Evolutionary conservation across 1,284 basidiomycete genomes (phyloP).

Genomic region (Pyrrhoderma lamaoense): DNA sequence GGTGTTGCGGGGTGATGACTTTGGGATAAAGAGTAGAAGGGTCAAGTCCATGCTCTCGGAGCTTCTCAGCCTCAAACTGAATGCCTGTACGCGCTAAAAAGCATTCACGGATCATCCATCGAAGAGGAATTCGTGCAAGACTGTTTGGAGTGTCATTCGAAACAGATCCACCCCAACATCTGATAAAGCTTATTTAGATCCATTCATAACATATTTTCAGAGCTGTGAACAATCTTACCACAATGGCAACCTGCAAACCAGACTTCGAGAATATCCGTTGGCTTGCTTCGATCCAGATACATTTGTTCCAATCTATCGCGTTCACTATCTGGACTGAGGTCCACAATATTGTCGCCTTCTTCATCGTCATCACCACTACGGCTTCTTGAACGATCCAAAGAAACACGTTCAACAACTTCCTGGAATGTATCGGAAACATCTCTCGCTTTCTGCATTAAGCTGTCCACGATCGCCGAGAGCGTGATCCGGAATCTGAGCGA

Average conservation of each 20-base stretch:
- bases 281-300: slow-evolving; percentile 15
- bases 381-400: slow-evolving; percentile 5
- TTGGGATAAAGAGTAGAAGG: slow-evolving; percentile 13
- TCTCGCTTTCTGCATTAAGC: slow-evolving; percentile 10
- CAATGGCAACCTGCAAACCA: slow-evolving; percentile 27
- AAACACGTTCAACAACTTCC: slow-evolving; percentile 12
- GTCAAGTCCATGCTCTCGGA: slow-evolving; percentile 16
- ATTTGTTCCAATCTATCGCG: slow-evolving; percentile 16
- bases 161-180: slow-evolving; percentile 37
- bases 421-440: slow-evolving; percentile 3
- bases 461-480: slow-evolving; percentile 10
- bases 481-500: slow-evolving; percentile 5
- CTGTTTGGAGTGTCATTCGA: slow-evolving; percentile 27
- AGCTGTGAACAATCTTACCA: slow-evolving; percentile 10
- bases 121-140: slow-evolving; percentile 38
- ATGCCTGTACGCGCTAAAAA: slow-evolving; percentile 33
- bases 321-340: slow-evolving; percentile 14
- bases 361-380: slow-evolving; percentile 3
- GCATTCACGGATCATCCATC: slow-evolving; percentile 42
- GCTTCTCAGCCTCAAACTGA: slow-evolving; percentile 26
- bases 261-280: slow-evolving; percentile 25
- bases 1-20: neutral
- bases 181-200: slow-evolving; percentile 11
- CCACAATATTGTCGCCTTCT: neutral
- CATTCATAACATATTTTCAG: neutral